These are phyloP conservation scores for Tricholoma matsutake DNA, from an alignment of 768 basidiomycete genomes.

Conservation along the genomic window DNA sequence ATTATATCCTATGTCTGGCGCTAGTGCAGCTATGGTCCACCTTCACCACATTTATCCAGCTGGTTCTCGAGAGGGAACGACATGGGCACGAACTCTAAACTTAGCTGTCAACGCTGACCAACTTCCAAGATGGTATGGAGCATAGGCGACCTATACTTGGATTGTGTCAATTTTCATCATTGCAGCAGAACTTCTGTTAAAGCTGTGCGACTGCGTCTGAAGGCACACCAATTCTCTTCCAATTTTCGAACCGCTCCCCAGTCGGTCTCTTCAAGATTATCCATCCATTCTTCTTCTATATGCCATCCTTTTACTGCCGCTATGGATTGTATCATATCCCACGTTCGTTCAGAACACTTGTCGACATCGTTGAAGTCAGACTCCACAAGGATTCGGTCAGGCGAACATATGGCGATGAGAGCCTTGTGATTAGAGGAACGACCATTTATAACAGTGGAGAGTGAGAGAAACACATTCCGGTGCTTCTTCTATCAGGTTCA, in stretches of 20 bases:
- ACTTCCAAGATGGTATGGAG: not conserved
- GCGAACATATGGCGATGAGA: conserved; percentile 62
- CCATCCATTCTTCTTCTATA: conserved; percentile 60
- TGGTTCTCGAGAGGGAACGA: no score
- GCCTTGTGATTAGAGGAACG: conserved; percentile 60
- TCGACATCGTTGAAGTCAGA: conserved; percentile 78
- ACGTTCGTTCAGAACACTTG: conserved; percentile 55
- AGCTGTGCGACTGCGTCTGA: conserved; percentile 45
- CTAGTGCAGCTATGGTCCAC: conserved; percentile 8
- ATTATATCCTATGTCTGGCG: conserved; percentile 48
- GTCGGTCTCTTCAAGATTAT: conserved; percentile 29
- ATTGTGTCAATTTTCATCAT: not conserved
- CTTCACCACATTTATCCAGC: not conserved
- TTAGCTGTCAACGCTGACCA: no score
- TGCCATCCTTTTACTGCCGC: conserved; percentile 77
- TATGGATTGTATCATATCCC: conserved; percentile 73
- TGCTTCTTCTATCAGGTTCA: conserved; percentile 51
- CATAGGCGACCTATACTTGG: not conserved
- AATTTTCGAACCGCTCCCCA: conserved; percentile 70
- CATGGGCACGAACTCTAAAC: no score
- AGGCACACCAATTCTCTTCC: conserved; percentile 69
- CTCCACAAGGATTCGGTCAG: conserved; percentile 76
- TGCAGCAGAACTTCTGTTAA: conserved; percentile 10
- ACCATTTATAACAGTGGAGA: conserved; percentile 83
- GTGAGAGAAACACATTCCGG: conserved; percentile 78